Evolutionary conservation across 2,329 filamentous ascomycete species (phyloP).

Genomic region (Aspergillus terreus): DNA sequence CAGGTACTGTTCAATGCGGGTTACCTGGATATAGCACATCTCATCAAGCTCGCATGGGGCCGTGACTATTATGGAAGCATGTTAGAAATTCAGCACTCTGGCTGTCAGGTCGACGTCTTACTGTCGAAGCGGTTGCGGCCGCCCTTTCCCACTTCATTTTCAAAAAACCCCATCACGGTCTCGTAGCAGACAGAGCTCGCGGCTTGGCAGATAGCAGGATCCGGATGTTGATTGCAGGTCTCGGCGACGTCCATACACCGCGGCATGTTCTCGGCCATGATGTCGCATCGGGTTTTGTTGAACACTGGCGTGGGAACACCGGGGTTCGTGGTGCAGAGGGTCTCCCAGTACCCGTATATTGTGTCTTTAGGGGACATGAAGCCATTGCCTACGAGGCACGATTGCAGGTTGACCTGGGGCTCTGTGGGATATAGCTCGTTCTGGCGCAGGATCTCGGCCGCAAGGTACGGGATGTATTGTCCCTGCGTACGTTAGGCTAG

Average conservation of each 20-base stretch:
- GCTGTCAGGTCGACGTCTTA: constrained; percentile 3
- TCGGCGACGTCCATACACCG: constrained; percentile 43
- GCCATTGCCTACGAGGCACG: constrained; percentile 47
- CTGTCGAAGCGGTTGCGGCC: constrained; percentile 24
- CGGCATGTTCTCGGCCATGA: constrained; percentile 44
- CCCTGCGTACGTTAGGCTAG: constrained; percentile 28
- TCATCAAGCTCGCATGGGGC: constrained; percentile 15
- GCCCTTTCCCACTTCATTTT: constrained; percentile 17
- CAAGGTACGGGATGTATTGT: constrained; percentile 46
- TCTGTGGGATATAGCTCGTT: constrained; percentile 38
- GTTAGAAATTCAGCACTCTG: background rate
- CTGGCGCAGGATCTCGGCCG: constrained; percentile 44
- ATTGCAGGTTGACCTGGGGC: constrained; percentile 42
- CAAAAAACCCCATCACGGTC: constrained; percentile 13
- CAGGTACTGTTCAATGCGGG: constrained; percentile 17
- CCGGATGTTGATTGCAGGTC: constrained; percentile 25
- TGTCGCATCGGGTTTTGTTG: constrained; percentile 45
- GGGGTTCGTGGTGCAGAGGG: constrained; percentile 45
- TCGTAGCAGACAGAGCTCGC: constrained; percentile 14
- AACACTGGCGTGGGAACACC: constrained; percentile 42
- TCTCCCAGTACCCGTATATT: constrained; percentile 45
- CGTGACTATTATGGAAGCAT: constrained; percentile 14
- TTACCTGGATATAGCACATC: constrained; percentile 18
- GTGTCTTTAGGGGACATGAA: constrained; percentile 42
- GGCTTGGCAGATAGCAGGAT: constrained; percentile 17